phyloP scores from a whole-genome alignment of 495 filamentous ascomycete species.

The Corynascus novoguineensis region DNA sequence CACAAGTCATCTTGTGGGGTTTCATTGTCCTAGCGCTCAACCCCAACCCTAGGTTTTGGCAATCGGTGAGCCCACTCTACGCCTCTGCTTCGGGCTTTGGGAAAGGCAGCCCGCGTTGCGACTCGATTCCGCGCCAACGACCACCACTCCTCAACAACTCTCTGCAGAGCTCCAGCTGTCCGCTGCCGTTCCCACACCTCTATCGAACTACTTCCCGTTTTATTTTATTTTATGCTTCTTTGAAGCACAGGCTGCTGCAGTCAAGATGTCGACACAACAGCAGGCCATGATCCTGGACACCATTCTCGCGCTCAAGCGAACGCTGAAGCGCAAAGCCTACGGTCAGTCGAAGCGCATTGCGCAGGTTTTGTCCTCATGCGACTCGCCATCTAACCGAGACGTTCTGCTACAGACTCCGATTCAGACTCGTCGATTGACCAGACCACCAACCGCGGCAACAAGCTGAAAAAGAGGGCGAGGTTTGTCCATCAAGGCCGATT shows the following conservation, averaged over 20 bases:
- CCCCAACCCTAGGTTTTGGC: too few species aligned
- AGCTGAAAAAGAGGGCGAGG: conserved; percentile 75
- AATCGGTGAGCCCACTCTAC: background rate
- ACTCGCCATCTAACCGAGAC: conserved; percentile 3
- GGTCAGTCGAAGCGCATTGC: conserved; percentile 15
- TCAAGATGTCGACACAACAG: conserved; percentile 30
- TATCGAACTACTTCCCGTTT: too few species aligned
- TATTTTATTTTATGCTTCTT: background rate
- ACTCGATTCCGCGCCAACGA: too few species aligned
- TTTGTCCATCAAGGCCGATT: conserved; percentile 74
- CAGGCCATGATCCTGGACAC: conserved; percentile 31
- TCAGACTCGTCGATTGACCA: conserved; percentile 77
- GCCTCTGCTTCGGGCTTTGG: background rate
- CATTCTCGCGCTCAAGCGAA: conserved; percentile 23
- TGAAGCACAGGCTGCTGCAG: background rate
- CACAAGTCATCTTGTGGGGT: background rate
- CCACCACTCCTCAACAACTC: background rate
- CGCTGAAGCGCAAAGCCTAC: conserved; percentile 28
- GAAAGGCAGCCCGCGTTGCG: too few species aligned
- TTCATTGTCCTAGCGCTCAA: too few species aligned
- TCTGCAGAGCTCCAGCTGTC: too few species aligned
- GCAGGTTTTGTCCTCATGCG: too few species aligned
- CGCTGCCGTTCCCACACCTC: too few species aligned
- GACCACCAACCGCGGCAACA: conserved; percentile 85
- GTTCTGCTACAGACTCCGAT: conserved; percentile 59